Evolutionary conservation across 352 stramenopile genomes (phyloP), one percentile per base, ranked within the genome.

Genomic region (Pythium scleroteichum): DNA sequence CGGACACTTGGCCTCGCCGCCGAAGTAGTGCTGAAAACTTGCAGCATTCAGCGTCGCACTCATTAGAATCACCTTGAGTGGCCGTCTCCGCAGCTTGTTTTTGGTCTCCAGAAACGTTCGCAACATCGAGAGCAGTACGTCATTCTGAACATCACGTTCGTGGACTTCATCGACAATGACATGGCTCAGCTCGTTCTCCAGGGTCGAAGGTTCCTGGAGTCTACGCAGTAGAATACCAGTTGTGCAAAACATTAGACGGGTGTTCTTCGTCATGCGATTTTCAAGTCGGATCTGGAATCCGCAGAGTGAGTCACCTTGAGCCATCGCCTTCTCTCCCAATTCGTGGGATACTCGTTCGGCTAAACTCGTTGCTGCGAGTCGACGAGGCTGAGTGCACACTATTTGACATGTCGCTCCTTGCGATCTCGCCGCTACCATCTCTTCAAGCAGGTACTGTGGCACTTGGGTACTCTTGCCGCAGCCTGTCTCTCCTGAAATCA

Each of bases 81-180:
- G 90, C 27, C 58, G 75, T 17, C 68, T 71, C 50, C 68, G 73
- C 38, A 52, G 59, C 12, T 68, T 53, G 33, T 85, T 85, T 14
- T 75, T 62, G 19, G 82, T 68, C 19, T 72, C 59, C 1, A 98
- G 65, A 35, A 90, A 79, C 54, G 94, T 70, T 27, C 93, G 87
- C 41, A 99, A 68, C 64, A 98, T 91, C 24, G 92, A 90, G 6
- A 98, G 62, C 20, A 98, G 62, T 39, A 98, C 91, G 47, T 98
- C 92, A 14, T 81, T 97, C 59, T 97, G 91, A 16, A 97, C 72
- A 62, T 97, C 88, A 17, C 97, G 82, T 73, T 99, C 98, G 68
- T 99, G 96, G 26, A 99, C 95, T 71, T 99, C 97, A 70, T 99
- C 98, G 16, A 99, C 88, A 48, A 99, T 94, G 51, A 99, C 87